Evolutionary conservation across 208 protist species (phyloP).

Genomic region (Herpetomonas samuelpessoai): DNA sequence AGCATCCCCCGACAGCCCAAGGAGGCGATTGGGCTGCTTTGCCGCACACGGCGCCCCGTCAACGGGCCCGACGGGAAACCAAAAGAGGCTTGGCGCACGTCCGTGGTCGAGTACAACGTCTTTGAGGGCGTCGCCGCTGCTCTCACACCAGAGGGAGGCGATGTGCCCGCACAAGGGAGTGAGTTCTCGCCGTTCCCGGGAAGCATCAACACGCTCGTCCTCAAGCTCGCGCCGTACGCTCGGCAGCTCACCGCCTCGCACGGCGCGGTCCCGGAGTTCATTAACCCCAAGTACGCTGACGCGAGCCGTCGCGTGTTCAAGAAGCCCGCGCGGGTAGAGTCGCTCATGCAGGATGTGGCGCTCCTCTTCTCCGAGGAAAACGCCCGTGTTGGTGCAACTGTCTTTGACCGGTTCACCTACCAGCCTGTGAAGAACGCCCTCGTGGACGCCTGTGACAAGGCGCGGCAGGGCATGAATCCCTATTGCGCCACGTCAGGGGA

Average conservation of each 20-base stretch:
- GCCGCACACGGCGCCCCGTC: constrained; percentile 5
- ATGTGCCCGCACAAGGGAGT: constrained; percentile 23
- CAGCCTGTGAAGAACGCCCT: constrained; percentile 89
- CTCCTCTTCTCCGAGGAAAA: constrained; percentile 45
- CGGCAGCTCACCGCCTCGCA: constrained; percentile 44
- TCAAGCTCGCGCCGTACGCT: constrained; percentile 64
- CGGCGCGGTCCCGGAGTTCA: constrained; percentile 91
- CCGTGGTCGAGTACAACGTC: constrained; percentile 87
- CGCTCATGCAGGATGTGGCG: constrained; percentile 90
- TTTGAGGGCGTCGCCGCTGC: constrained; percentile 58
- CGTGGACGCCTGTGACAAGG: constrained; percentile 43
- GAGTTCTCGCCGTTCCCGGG: constrained; percentile 88
- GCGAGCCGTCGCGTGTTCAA: constrained; percentile 51
- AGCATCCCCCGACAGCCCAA: constrained; percentile 82
- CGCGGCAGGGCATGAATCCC: constrained; percentile 30
- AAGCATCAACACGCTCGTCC: constrained; percentile 91
- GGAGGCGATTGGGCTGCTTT: constrained; percentile 81
- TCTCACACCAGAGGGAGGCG: constrained; percentile 41
- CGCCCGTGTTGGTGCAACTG: constrained; percentile 61
- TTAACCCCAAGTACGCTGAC: constrained; percentile 93
- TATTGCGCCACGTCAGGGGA: constrained; percentile 78
- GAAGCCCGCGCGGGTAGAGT: constrained; percentile 84
- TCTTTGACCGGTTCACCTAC: constrained; percentile 77
- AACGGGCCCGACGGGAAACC: background rate
- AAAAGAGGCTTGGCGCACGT: constrained; percentile 21